These are phyloP conservation scores for Senna siamea DNA, from an alignment of 306 rosid species.

Conservation along the genomic window DNA sequence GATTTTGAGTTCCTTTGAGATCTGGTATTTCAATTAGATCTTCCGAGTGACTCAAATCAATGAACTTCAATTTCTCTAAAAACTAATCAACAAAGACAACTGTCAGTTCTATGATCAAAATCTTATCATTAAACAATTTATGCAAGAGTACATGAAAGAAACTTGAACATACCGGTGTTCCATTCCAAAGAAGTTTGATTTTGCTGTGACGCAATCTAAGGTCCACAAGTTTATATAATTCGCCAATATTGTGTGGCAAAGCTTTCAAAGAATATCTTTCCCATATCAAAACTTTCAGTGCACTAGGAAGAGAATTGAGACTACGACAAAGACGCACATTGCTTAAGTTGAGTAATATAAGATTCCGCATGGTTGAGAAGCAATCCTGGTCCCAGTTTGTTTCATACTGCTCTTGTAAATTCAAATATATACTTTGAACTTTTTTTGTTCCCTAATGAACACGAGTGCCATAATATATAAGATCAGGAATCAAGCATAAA, in stretches of 20 bases:
- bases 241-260: background rate
- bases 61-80: background rate
- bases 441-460: background rate
- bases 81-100: background rate
- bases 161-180: background rate
- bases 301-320: background rate
- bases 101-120: too few relatives aligned
- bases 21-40: background rate
- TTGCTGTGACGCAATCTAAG: background rate
- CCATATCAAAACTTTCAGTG: slow-evolving; percentile 12
- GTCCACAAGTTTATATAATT: slow-evolving; percentile 3
- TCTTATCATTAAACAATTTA: background rate
- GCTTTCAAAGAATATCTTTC: background rate
- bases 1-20: background rate
- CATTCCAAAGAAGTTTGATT: slow-evolving; percentile 4
- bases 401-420: background rate
- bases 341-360: background rate
- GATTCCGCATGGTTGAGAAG: slow-evolving; percentile 18
- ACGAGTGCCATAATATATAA: background rate
- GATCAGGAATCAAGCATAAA: background rate
- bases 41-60: background rate
- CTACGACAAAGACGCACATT: background rate
- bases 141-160: background rate
- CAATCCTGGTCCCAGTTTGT: background rate
- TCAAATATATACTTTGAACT: slow-evolving; percentile 5